Percentiles rank a stretch among this genome's conserved stretches.
Conservation (phyloP, 129 eudicot species). For the Chrysanthemum lavandulifolium region DNA sequence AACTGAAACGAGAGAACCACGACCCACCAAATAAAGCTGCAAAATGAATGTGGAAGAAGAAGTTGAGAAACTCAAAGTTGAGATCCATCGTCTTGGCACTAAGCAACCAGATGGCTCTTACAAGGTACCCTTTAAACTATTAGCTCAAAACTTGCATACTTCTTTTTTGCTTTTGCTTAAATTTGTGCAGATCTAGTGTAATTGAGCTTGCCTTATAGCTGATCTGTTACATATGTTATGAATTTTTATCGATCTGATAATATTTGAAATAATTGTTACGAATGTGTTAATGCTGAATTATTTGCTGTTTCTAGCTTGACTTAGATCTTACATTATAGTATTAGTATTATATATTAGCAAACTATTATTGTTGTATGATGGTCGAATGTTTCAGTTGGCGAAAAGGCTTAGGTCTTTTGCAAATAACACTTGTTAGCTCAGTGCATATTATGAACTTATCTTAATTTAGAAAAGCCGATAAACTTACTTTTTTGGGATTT, state of each 20-base stretch:
- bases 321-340: constrained; percentile 6
- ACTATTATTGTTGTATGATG: no score
- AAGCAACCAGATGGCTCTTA: constrained; percentile 40
- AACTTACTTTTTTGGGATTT: background rate
- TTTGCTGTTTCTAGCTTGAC: background rate
- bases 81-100: constrained; percentile 40
- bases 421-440: background rate
- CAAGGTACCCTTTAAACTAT: constrained; percentile 23
- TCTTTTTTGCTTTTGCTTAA: no score
- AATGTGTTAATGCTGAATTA: background rate
- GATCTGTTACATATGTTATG: no score
- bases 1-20: constrained; percentile 3
- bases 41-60: constrained; percentile 40
- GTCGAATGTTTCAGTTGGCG: background rate
- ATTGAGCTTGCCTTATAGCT: background rate
- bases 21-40: background rate
- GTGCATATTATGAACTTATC: no score
- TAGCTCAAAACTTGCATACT: no score
- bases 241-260: background rate
- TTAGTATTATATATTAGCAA: background rate
- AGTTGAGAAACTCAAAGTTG: constrained; percentile 39
- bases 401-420: background rate
- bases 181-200: background rate
- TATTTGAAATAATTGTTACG: background rate
- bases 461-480: no score